Conservation (phyloP, 768 basidiomycete species). For the Coprinellus aureogranulatus region DNA sequence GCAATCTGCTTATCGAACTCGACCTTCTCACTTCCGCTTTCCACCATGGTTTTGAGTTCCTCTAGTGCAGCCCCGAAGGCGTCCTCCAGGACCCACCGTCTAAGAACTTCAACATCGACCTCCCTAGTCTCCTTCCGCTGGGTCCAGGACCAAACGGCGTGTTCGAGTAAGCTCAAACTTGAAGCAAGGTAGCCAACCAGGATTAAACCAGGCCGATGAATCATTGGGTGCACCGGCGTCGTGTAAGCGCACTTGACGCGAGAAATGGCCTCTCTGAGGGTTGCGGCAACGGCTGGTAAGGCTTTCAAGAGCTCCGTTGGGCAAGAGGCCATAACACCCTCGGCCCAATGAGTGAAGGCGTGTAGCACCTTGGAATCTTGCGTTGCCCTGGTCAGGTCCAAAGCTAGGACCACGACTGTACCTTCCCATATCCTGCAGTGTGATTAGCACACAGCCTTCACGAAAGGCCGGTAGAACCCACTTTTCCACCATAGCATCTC, state of each 20-base stretch:
- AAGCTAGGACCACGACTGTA: slow-evolving; percentile 62
- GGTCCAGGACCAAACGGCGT: slow-evolving; percentile 57
- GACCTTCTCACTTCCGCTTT: slow-evolving; percentile 20
- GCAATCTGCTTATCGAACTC: slow-evolving; percentile 31
- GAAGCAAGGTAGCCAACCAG: slow-evolving; percentile 57
- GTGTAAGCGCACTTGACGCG: slow-evolving; percentile 41
- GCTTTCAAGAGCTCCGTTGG: slow-evolving; percentile 29
- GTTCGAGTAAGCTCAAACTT: slow-evolving; percentile 60
- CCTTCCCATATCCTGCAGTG: slow-evolving; percentile 75
- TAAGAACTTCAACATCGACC: slow-evolving; percentile 51
- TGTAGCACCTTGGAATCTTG: slow-evolving; percentile 40
- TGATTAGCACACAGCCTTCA: neutral
- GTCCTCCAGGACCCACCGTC: slow-evolving; percentile 48
- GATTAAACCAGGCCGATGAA: slow-evolving; percentile 58
- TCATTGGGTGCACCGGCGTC: slow-evolving; percentile 41
- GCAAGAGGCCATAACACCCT: slow-evolving; percentile 39
- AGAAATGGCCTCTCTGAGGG: slow-evolving; percentile 38
- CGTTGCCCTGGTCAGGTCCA: slow-evolving; percentile 63
- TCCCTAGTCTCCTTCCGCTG: slow-evolving; percentile 27
- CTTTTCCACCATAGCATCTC: slow-evolving; percentile 73
- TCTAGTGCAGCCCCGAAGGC: slow-evolving; percentile 38
- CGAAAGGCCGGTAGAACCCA: slow-evolving; percentile 16
- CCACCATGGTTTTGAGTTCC: slow-evolving; percentile 31
- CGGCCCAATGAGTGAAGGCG: slow-evolving; percentile 60
- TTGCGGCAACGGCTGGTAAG: slow-evolving; percentile 27